Conservation (phyloP, 495 filamentous ascomycete genomes). For the Schizothecium vesticola region DNA sequence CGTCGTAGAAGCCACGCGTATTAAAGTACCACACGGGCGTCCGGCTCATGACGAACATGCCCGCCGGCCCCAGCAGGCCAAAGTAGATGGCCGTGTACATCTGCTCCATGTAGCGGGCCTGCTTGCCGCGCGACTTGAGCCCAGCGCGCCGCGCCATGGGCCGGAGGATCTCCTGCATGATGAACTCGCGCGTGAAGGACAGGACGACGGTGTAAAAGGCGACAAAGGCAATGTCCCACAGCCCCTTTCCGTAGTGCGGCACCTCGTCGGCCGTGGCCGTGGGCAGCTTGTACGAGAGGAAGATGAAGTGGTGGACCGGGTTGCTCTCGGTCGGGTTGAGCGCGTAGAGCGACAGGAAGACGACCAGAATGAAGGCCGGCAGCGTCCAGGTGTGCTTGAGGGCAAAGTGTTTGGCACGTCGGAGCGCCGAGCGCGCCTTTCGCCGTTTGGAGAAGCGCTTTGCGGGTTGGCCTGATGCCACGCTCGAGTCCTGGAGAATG, state of each 20-base stretch:
- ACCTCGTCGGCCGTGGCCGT: constrained; percentile 45
- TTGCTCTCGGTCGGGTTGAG: constrained; percentile 77
- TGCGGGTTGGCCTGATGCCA: constrained; percentile 22
- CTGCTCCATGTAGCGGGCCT: constrained; percentile 94
- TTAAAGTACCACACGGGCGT: constrained; percentile 99
- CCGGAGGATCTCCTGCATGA: constrained; percentile 89
- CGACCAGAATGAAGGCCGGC: constrained; percentile 63
- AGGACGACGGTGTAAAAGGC: constrained; percentile 85
- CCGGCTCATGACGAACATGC: constrained; percentile 85
- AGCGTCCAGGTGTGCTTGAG: constrained; percentile 76
- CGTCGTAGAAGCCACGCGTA: constrained; percentile 82
- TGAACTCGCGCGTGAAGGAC: constrained; percentile 89
- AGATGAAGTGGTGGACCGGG: constrained; percentile 79
- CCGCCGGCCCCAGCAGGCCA: constrained; percentile 73
- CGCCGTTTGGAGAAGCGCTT: constrained; percentile 50
- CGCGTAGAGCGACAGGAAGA: constrained; percentile 63
- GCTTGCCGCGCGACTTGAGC: constrained; percentile 70
- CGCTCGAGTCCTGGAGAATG: constrained; percentile 14
- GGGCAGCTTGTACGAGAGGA: constrained; percentile 83
- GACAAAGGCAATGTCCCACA: constrained; percentile 78
- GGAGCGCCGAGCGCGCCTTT: constrained; percentile 56
- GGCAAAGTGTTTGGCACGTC: constrained; percentile 59
- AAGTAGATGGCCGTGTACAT: constrained; percentile 98
- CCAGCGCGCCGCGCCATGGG: constrained; percentile 68
- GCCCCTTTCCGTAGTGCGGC: constrained; percentile 84